Evolutionary conservation across 2,329 filamentous ascomycete species (phyloP).

Genomic region (Leptoxyphium fumago): DNA sequence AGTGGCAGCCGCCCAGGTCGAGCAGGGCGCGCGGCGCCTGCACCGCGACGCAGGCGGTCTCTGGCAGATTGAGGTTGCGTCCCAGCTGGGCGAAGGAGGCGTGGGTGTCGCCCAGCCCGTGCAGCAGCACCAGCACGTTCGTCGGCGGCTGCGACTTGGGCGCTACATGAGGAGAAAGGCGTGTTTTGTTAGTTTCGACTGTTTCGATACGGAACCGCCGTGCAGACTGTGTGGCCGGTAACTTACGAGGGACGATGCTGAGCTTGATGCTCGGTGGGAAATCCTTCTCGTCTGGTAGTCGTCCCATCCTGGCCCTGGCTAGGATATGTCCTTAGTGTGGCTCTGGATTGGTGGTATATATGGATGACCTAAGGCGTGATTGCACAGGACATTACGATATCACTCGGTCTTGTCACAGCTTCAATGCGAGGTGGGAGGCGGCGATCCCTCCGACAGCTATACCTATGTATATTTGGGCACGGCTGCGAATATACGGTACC

Average conservation of each 20-base stretch:
- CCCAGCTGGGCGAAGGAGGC: conserved; percentile 55
- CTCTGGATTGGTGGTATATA: too few species aligned
- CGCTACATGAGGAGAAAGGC: conserved; percentile 16
- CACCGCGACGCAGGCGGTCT: conserved; percentile 60
- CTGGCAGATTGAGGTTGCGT: conserved; percentile 54
- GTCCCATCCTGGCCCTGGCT: conserved; percentile 19
- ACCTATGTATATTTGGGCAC: too few species aligned
- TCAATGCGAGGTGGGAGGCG: too few species aligned
- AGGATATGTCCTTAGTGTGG: too few species aligned
- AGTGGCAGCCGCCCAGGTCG: conserved; percentile 49
- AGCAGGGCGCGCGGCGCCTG: conserved; percentile 56
- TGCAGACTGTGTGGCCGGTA: background rate
- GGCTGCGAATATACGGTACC: too few species aligned
- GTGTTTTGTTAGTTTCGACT: background rate
- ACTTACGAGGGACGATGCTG: conserved; percentile 32
- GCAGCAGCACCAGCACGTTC: conserved; percentile 66
- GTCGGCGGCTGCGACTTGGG: conserved; percentile 43
- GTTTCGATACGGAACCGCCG: too few species aligned
- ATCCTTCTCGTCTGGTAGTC: conserved; percentile 28
- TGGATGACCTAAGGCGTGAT: too few species aligned
- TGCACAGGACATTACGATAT: too few species aligned
- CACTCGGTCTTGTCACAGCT: too few species aligned
- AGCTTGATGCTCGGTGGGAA: conserved; percentile 27
- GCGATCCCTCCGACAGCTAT: too few species aligned
- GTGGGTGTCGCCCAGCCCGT: conserved; percentile 69